Evolutionary conservation across 169 alveolate genomes (phyloP).

Genomic region (Plasmodium coatneyi): DNA sequence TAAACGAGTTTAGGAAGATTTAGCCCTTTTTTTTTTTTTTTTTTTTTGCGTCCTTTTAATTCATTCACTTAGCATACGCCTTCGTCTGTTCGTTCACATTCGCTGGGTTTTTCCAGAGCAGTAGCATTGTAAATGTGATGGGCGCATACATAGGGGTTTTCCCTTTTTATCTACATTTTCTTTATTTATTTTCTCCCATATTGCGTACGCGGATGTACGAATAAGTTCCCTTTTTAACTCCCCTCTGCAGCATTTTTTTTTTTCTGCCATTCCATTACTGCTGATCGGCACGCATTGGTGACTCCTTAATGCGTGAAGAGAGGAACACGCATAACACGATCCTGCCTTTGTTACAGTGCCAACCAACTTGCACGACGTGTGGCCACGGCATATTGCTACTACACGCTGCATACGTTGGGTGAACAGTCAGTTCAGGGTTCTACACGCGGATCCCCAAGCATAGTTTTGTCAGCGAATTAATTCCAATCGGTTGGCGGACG

Average conservation of each 20-base stretch:
- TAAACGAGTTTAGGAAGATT: not conserved
- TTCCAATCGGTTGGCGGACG: not conserved
- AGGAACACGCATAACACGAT: not conserved
- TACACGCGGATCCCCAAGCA: not conserved
- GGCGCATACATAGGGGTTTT: not conserved
- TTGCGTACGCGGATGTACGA: not conserved
- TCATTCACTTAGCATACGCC: not conserved
- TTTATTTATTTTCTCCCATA: not conserved
- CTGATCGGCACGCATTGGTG: not conserved
- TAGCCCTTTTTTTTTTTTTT: not conserved
- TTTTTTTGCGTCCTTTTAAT: not conserved
- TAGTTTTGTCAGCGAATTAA: not conserved
- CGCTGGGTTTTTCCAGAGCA: not conserved
- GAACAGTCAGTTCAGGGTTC: not conserved
- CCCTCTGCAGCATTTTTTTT: not conserved
- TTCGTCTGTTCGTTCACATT: not conserved
- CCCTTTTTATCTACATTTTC: not conserved
- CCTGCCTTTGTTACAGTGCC: not conserved
- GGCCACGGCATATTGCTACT: not conserved
- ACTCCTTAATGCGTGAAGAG: not conserved
- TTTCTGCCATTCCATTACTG: not conserved
- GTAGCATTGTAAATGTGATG: not conserved
- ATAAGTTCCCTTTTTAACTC: not conserved
- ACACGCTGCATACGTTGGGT: not conserved
- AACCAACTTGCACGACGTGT: not conserved